Percentiles rank a stretch among this genome's conserved stretches.
phyloP scores from a whole-genome alignment of 768 basidiomycete species.

The Pleurotus citrinopileatus region DNA sequence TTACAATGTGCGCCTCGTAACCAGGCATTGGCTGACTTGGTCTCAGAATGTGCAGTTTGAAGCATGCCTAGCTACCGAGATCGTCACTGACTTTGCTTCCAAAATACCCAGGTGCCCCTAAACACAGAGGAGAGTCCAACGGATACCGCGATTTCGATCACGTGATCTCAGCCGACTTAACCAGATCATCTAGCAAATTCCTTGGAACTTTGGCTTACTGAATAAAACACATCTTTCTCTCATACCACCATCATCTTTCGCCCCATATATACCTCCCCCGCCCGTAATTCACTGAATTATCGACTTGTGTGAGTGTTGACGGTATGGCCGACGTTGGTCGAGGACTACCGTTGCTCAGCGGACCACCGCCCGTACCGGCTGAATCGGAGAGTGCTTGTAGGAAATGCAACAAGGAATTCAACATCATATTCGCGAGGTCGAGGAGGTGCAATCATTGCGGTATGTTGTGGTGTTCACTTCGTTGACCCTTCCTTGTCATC shows the following conservation, averaged over 20 bases:
- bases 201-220: constrained; percentile 3
- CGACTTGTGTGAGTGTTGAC: too few species aligned
- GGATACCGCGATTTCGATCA: too few species aligned
- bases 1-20: too few species aligned
- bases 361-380: constrained; percentile 50
- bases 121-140: too few species aligned
- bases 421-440: constrained; percentile 58
- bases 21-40: too few species aligned
- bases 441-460: constrained; percentile 77
- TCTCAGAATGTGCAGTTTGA: too few species aligned
- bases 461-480: too few species aligned
- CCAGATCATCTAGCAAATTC: constrained; percentile 11
- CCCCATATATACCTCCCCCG: not conserved
- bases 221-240: constrained; percentile 7
- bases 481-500: not conserved
- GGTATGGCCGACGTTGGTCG: constrained; percentile 26
- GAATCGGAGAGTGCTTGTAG: constrained; percentile 44
- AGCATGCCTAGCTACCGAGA: too few species aligned
- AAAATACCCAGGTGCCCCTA: too few species aligned
- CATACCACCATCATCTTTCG: not conserved
- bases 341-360: constrained; percentile 72
- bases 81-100: too few species aligned
- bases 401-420: constrained; percentile 76
- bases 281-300: too few species aligned
- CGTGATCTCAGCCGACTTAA: constrained; percentile 5